Evolutionary conservation across 495 filamentous ascomycete genomes (phyloP), one percentile per base, ranked within the genome.

Genomic region (Monascus purpureus): DNA sequence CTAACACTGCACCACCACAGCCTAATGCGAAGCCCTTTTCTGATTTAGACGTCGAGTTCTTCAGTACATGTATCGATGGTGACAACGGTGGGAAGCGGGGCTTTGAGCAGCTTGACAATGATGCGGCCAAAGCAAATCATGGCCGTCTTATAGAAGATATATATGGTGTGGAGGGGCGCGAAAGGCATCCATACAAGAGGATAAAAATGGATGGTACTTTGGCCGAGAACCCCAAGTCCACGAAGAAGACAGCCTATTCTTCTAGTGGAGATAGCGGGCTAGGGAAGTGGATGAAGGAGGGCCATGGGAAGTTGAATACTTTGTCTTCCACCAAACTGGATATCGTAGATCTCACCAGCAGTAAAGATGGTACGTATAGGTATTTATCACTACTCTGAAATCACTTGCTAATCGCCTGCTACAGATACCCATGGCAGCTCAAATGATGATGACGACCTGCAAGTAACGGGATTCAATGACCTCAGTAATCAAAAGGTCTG

Each of bases 111-210:
- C 29, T 53, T 13, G 46, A 50, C 20, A 52, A 55, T 8, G 22
- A 43, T 9, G 47, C 50, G 19, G 39, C 33, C 11, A 29, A 37
- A 5, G 13, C 30, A 18, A 48, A 51, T 13, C 48, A 49, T 19
- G 47, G 55, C 11, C 58, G 42, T 30, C 24, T 68, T 12, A 65
- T 90, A 36, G 82, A 88, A 47, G 61, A 69, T 18, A 54, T 86
- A 42, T 79, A 88, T 43, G 75, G 73, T 32, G 76, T 88, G 12
- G 67, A 75, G 34, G 57, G 73, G 9, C 76, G 85, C 2, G 55
- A 56, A 17, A 60, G 64, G 17, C 59, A 65, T 7, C 74, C 79
- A 0, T 60, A 68, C 33, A 90, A 86, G 50, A 73, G 72, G 29
- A 52, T 75, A 25, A 87, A 77, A 47, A 55, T 63, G 13, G 61